Evolutionary conservation across 768 basidiomycete species (phyloP).

Genomic region (Dentipellis sp.): DNA sequence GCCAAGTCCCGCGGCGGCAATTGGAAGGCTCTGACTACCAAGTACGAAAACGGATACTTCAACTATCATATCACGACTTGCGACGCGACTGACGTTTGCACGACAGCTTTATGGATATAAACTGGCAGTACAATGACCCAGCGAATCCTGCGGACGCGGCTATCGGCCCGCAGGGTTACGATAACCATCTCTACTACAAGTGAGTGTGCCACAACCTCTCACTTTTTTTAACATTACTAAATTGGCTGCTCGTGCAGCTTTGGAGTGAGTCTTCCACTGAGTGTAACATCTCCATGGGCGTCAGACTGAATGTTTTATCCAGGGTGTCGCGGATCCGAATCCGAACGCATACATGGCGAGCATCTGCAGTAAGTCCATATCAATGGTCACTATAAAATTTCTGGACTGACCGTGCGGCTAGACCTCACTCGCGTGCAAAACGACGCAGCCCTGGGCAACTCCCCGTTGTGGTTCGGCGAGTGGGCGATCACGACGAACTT

Average conservation of each 20-base stretch:
- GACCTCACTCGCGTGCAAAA: conserved; percentile 49
- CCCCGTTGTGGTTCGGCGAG: conserved; percentile 48
- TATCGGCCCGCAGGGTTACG: conserved; percentile 64
- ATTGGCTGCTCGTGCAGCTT: conserved; percentile 30
- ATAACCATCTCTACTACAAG: conserved; percentile 75
- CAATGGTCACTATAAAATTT: background rate
- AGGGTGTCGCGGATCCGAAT: conserved; percentile 66
- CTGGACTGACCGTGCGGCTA: conserved; percentile 17
- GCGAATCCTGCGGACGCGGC: conserved; percentile 63
- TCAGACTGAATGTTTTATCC: background rate
- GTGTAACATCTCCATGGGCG: background rate
- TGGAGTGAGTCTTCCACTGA: conserved; percentile 33
- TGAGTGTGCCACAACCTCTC: conserved; percentile 23
- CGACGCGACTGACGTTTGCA: background rate
- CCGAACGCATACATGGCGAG: conserved; percentile 54
- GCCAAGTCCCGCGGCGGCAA: background rate
- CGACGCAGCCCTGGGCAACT: conserved; percentile 35
- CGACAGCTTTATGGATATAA: conserved; percentile 69
- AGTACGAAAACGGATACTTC: background rate
- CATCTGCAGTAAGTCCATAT: conserved; percentile 52
- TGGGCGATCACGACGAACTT: conserved; percentile 62
- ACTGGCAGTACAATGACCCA: conserved; percentile 66
- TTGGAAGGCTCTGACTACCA: conserved; percentile 5
- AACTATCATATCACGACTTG: background rate
- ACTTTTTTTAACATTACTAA: conserved; percentile 4